Conservation (phyloP, 129 eudicot species). For the Flaveria ramosissima region DNA sequence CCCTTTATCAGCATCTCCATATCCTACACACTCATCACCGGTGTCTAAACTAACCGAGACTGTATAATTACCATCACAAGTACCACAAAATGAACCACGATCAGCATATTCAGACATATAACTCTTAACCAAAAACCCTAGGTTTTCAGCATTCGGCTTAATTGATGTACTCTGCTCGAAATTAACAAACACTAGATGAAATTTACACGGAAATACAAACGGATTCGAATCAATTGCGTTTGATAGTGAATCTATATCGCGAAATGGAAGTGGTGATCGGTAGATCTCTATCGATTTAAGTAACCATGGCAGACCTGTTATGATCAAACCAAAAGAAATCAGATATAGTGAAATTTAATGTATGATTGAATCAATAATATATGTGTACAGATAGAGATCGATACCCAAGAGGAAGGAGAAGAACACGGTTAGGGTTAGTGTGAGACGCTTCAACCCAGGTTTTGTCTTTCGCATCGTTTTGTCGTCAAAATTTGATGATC, state of each 20-base stretch:
- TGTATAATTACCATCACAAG: conserved; percentile 50
- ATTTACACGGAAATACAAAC: conserved; percentile 45
- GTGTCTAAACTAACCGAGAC: conserved; percentile 66
- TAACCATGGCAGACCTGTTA: conserved; percentile 71
- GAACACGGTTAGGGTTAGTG: conserved; percentile 63
- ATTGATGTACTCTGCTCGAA: conserved; percentile 30
- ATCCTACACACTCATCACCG: conserved; percentile 37
- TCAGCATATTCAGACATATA: conserved; percentile 52
- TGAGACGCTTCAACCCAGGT: conserved; percentile 84
- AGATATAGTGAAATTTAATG: background rate
- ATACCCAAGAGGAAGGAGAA: conserved; percentile 78
- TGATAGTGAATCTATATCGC: conserved; percentile 62
- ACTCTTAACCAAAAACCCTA: conserved; percentile 51
- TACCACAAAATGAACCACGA: conserved; percentile 52
- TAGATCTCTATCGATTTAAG: conserved; percentile 92
- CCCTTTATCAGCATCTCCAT: conserved; percentile 14
- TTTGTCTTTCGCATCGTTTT: conserved; percentile 69
- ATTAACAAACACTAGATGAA: conserved; percentile 61
- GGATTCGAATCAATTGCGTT: conserved; percentile 55
- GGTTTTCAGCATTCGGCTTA: conserved; percentile 34
- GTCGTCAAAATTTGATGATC: conserved; percentile 44
- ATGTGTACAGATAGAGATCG: background rate
- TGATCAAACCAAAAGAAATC: conserved; percentile 11
- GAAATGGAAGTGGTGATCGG: conserved; percentile 82
- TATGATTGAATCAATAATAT: background rate